Evolutionary conservation across 441 rosid genomes (phyloP).

Genomic region (Jatropha multifida): DNA sequence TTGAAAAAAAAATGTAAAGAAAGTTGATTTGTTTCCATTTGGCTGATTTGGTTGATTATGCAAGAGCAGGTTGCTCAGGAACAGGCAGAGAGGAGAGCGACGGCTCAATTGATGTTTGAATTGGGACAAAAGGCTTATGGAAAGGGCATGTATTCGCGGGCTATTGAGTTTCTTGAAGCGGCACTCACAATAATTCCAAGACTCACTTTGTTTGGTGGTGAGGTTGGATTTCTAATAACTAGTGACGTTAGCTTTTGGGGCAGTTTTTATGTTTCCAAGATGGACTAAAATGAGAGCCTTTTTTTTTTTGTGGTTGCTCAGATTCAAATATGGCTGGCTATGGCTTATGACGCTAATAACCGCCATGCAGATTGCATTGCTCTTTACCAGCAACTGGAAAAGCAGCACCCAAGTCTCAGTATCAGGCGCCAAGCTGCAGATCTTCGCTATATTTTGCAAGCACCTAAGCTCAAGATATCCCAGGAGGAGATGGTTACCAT

Average conservation of each 20-base stretch:
- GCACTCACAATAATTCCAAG: constrained; percentile 89
- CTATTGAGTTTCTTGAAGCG: constrained; percentile 91
- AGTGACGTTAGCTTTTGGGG: background rate
- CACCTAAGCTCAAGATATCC: constrained; percentile 90
- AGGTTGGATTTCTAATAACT: constrained; percentile 58
- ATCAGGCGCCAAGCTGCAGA: constrained; percentile 95
- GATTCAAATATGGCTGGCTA: constrained; percentile 98
- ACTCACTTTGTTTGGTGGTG: constrained; percentile 84
- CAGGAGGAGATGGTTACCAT: constrained; percentile 94
- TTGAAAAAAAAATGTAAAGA: background rate
- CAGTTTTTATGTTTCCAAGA: background rate
- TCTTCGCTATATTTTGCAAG: constrained; percentile 86
- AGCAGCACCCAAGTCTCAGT: constrained; percentile 67
- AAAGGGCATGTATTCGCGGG: constrained; percentile 79
- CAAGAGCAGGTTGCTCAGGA: constrained; percentile 79
- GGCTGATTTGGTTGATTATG: background rate
- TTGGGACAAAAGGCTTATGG: constrained; percentile 93
- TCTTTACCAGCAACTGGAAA: constrained; percentile 84
- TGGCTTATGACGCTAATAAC: constrained; percentile 97
- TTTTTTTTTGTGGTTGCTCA: constrained; percentile 30
- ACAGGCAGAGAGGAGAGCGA: constrained; percentile 85
- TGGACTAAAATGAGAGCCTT: background rate
- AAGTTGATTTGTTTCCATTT: background rate
- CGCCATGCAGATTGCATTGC: constrained; percentile 86
- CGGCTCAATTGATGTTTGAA: constrained; percentile 92